These are phyloP conservation scores for Torulaspora globosa DNA, from an alignment of 1,139 yeast genomes.

Conservation along the genomic window DNA sequence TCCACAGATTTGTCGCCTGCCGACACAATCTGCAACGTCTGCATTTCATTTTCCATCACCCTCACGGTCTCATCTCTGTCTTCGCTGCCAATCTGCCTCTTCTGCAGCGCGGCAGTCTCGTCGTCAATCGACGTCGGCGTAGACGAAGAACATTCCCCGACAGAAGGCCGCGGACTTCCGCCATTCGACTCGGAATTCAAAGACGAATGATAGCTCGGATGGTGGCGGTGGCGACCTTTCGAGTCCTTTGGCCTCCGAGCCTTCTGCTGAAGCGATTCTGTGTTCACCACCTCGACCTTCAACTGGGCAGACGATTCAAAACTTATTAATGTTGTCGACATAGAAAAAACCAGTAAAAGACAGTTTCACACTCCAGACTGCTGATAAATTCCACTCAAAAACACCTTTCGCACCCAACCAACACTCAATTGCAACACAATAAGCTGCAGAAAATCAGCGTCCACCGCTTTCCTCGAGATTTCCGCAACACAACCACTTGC, in stretches of 20 bases:
- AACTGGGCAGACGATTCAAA: neutral
- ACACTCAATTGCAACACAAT: too few relatives aligned
- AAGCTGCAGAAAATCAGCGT: too few relatives aligned
- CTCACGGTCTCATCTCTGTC: neutral
- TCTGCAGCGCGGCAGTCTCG: conserved; percentile 9
- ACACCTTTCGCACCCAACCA: too few relatives aligned
- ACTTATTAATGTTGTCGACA: too few relatives aligned
- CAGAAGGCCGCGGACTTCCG: conserved; percentile 22
- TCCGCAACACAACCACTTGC: too few relatives aligned
- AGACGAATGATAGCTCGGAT: conserved; percentile 21
- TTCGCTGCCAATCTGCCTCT: neutral
- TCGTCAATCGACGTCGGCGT: conserved; percentile 30
- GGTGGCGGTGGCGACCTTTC: conserved; percentile 12
- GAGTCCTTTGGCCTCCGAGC: neutral
- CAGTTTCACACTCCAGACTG: too few relatives aligned
- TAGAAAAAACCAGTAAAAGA: too few relatives aligned
- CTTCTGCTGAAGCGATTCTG: neutral
- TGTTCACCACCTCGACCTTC: conserved; percentile 1
- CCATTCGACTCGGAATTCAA: conserved; percentile 25
- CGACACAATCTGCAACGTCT: conserved; percentile 1
- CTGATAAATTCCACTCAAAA: too few relatives aligned
- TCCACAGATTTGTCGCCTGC: conserved; percentile 1
- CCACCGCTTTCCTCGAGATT: too few relatives aligned
- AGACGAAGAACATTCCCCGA: conserved; percentile 22
- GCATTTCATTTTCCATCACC: neutral